Percentiles rank a stretch among this genome's conserved stretches.
Evolutionary conservation across 2,329 filamentous ascomycete species (phyloP).

Genomic region (Colletotrichum acutatum): DNA sequence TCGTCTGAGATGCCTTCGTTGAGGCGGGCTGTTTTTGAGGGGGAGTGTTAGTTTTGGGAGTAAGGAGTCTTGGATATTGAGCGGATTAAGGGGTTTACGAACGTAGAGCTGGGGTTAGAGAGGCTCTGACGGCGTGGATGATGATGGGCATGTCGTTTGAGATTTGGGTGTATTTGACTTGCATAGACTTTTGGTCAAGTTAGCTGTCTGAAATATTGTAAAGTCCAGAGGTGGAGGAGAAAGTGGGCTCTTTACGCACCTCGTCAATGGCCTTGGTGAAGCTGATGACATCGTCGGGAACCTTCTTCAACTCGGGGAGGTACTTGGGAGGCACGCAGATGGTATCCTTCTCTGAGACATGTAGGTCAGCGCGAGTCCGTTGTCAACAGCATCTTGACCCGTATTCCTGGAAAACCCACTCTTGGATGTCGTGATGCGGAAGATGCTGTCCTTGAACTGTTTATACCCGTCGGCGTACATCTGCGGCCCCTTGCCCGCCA

Average conservation of each 20-base stretch:
- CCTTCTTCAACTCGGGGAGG: conserved; percentile 44
- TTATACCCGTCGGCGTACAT: conserved; percentile 26
- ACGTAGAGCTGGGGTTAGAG: conserved; percentile 48
- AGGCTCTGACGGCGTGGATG: conserved; percentile 44
- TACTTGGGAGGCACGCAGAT: conserved; percentile 45
- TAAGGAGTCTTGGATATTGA: not conserved
- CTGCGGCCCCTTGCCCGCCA: not conserved
- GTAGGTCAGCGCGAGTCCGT: not conserved
- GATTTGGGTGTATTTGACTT: conserved; percentile 48
- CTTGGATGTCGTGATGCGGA: conserved; percentile 41
- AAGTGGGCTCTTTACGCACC: conserved; percentile 7
- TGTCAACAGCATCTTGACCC: too few species aligned
- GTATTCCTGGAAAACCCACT: conserved; percentile 28
- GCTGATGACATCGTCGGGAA: conserved; percentile 46
- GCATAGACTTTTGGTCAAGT: conserved; percentile 39
- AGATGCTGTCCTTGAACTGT: conserved; percentile 46
- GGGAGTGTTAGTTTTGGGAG: not conserved
- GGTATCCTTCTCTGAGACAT: conserved; percentile 36
- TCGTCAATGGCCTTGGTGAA: conserved; percentile 42
- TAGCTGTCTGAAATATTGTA: not conserved
- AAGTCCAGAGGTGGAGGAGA: not conserved
- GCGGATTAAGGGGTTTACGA: not conserved
- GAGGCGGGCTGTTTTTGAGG: conserved; percentile 42
- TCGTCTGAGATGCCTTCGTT: conserved; percentile 48
- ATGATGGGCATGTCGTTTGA: conserved; percentile 38